Conservation (phyloP, 306 rosid species). For the Cucurbita maxima region DNA sequence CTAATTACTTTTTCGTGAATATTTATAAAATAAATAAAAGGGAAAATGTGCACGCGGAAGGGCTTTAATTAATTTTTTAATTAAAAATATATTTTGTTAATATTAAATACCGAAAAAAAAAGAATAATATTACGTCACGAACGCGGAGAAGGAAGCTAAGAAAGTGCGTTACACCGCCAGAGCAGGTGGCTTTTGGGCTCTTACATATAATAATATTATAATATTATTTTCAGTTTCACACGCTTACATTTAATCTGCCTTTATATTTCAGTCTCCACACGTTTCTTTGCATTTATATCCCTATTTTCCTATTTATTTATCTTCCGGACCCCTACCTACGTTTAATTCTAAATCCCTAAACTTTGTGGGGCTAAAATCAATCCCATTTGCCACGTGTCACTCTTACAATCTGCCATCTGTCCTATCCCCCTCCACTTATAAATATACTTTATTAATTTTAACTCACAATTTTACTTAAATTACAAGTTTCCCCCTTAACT, state of each 20-base stretch:
- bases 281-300: background rate
- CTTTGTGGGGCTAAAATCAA: background rate
- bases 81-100: too few relatives aligned
- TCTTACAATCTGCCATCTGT: background rate
- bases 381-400: background rate
- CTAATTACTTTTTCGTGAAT: too few relatives aligned
- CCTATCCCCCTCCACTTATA: background rate
- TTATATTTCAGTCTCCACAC: background rate
- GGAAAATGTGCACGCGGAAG: background rate
- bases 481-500: too few relatives aligned
- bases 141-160: background rate
- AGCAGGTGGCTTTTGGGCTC: background rate
- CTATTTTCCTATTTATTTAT: background rate
- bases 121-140: too few relatives aligned
- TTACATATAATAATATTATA: background rate
- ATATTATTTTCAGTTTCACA: background rate
- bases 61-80: background rate
- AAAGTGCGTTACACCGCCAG: background rate
- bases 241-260: slow-evolving; percentile 4
- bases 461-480: too few relatives aligned
- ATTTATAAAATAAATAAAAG: too few relatives aligned
- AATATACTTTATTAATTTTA: too few relatives aligned
- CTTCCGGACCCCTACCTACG: background rate
- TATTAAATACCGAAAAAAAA: too few relatives aligned
- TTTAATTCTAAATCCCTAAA: background rate